Conservation (phyloP, 257 asterid species). For the Solanum gandarillasii region DNA sequence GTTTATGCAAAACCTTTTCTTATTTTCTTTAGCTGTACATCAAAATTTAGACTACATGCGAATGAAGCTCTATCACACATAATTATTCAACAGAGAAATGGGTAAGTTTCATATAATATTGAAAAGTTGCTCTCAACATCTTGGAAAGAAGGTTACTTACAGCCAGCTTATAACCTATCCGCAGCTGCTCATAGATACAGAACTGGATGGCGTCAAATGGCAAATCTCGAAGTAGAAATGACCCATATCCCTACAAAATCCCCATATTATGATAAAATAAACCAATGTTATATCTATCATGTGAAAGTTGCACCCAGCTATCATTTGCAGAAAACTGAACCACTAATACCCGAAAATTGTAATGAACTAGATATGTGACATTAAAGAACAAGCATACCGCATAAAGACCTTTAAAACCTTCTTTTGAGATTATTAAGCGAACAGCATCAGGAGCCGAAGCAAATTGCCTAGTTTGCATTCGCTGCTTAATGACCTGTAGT, state of each 20-base stretch:
- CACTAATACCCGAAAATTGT: background rate
- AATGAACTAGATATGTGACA: background rate
- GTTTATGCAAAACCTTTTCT: background rate
- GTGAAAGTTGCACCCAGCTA: background rate
- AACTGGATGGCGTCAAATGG: conserved; percentile 81
- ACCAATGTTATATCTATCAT: background rate
- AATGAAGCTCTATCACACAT: background rate
- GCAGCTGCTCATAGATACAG: conserved; percentile 87
- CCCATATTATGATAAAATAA: background rate
- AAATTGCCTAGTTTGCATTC: conserved; percentile 95
- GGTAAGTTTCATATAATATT: background rate
- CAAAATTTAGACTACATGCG: background rate
- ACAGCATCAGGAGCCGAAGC: conserved; percentile 88
- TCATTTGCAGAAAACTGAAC: background rate
- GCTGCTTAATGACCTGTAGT: conserved; percentile 88
- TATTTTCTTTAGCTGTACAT: background rate
- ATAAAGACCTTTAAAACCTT: conserved; percentile 87
- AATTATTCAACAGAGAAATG: background rate
- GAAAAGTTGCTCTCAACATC: background rate
- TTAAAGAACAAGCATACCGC: conserved; percentile 44
- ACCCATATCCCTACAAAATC: conserved; percentile 64
- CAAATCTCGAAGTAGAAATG: conserved; percentile 71
- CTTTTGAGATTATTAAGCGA: conserved; percentile 62
- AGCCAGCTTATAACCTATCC: conserved; percentile 83
- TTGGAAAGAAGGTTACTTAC: conserved; percentile 32